Evolutionary conservation across 2,329 filamentous ascomycete species (phyloP).

Genomic region (Aspergillus amoenus): DNA sequence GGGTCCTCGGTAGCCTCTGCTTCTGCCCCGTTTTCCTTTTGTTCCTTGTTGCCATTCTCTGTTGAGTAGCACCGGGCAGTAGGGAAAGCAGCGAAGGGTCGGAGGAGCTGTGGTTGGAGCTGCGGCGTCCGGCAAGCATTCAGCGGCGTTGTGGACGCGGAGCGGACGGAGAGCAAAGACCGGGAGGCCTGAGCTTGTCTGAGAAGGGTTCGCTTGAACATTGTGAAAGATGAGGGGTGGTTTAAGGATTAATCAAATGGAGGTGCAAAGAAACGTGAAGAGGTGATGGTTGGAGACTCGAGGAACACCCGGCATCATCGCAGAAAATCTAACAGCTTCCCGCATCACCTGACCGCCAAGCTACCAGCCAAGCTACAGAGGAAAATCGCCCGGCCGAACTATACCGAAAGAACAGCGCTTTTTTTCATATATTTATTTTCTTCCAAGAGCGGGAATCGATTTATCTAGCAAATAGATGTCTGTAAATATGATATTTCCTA

Average conservation of each 20-base stretch:
- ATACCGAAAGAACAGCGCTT: not conserved
- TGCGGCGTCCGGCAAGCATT: constrained; percentile 35
- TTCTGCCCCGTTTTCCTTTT: constrained; percentile 43
- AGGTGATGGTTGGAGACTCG: constrained; percentile 1
- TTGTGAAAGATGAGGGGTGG: constrained; percentile 22
- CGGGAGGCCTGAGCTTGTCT: constrained; percentile 42
- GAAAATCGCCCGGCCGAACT: constrained; percentile 14
- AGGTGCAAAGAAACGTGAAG: not conserved
- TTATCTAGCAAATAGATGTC: not conserved
- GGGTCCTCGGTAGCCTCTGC: constrained; percentile 41
- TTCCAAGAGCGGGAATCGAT: no score
- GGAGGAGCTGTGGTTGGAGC: constrained; percentile 32
- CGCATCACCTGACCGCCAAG: constrained; percentile 8
- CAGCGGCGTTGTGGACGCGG: constrained; percentile 33
- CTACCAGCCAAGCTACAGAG: not conserved
- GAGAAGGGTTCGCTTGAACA: constrained; percentile 45
- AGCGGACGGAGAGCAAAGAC: constrained; percentile 34
- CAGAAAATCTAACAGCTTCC: constrained; percentile 19
- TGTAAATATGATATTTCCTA: not conserved
- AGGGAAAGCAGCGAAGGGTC: constrained; percentile 34
- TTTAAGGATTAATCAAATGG: constrained; percentile 1
- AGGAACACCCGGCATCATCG: constrained; percentile 9
- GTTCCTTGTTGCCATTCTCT: constrained; percentile 31
- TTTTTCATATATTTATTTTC: not conserved
- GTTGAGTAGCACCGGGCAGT: constrained; percentile 45